A percentile compares a stretch with the other conserved stretches of the same genome.
Evolutionary conservation across 2,329 filamentous ascomycete genomes (phyloP).

Genomic region (Drechslera avenae): DNA sequence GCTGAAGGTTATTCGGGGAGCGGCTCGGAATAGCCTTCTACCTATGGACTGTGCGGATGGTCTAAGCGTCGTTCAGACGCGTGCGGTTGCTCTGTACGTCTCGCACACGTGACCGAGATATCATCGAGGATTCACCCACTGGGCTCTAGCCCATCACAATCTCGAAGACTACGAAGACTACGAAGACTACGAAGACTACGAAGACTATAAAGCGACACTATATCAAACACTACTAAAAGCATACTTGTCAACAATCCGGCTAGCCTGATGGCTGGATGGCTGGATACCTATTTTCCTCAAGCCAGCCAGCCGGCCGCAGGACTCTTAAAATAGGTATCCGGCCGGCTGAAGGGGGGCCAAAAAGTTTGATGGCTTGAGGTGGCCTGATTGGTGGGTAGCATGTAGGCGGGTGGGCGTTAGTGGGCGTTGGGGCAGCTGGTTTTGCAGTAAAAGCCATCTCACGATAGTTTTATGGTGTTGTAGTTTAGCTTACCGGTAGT

Average conservation of each 20-base stretch:
- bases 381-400: neutral
- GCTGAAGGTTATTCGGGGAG: neutral
- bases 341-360: neutral
- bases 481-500: neutral
- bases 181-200: no score
- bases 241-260: slow-evolving; percentile 5
- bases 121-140: neutral
- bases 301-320: neutral
- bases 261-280: slow-evolving; percentile 1
- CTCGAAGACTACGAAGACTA: no score
- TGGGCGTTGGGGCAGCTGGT: neutral
- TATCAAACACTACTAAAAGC: no score
- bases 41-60: neutral
- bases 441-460: slow-evolving; percentile 4
- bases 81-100: neutral
- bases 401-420: neutral
- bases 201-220: no score
- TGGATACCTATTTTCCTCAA: neutral
- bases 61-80: slow-evolving; percentile 1
- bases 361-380: neutral
- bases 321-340: neutral
- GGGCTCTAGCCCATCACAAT: neutral
- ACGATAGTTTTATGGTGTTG: slow-evolving; percentile 4
- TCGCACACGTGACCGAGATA: slow-evolving; percentile 1
- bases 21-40: neutral